A percentile compares a stretch with the other conserved stretches of the same genome.
Conservation (phyloP, 495 filamentous ascomycete genomes). For the Penicillium taxi region DNA sequence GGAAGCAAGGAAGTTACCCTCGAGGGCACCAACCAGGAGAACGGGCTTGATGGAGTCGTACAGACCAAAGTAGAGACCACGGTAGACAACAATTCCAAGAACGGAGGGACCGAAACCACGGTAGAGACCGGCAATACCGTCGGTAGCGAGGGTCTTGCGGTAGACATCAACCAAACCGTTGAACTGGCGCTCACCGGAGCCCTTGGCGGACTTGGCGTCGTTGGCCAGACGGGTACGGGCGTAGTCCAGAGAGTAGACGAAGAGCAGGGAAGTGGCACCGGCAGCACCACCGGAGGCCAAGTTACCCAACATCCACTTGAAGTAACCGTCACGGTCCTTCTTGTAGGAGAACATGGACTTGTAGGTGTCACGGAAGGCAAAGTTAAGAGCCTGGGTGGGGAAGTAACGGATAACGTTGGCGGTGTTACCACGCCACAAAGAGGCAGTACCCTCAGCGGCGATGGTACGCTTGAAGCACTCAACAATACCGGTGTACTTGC, state of each 20-base stretch:
- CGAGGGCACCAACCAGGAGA: constrained; percentile 81
- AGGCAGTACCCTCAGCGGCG: constrained; percentile 68
- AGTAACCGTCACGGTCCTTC: constrained; percentile 98
- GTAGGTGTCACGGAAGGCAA: constrained; percentile 99
- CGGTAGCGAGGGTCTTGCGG: constrained; percentile 98
- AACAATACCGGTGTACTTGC: constrained; percentile 85
- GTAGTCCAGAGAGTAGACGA: constrained; percentile 99
- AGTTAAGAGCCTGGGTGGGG: constrained; percentile 99
- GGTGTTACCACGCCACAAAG: constrained; percentile 98
- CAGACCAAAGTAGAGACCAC: constrained; percentile 99
- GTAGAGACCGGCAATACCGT: constrained; percentile 99
- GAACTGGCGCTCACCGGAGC: constrained; percentile 95
- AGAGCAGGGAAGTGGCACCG: constrained; percentile 98
- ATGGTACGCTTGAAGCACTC: constrained; percentile 93
- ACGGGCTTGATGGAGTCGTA: constrained; percentile 99
- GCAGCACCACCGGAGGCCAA: constrained; percentile 99
- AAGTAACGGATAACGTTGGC: constrained; percentile 99
- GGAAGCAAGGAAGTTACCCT: constrained; percentile 97
- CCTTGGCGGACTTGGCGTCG: constrained; percentile 96
- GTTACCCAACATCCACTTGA: constrained; percentile 99
- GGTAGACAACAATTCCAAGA: constrained; percentile 97
- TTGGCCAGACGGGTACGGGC: constrained; percentile 99
- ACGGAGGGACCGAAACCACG: constrained; percentile 99
- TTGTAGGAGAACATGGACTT: constrained; percentile 99
- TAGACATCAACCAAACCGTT: constrained; percentile 99